Evolutionary conservation across 768 basidiomycete species (phyloP).

Genomic region (Lentinula sp.): DNA sequence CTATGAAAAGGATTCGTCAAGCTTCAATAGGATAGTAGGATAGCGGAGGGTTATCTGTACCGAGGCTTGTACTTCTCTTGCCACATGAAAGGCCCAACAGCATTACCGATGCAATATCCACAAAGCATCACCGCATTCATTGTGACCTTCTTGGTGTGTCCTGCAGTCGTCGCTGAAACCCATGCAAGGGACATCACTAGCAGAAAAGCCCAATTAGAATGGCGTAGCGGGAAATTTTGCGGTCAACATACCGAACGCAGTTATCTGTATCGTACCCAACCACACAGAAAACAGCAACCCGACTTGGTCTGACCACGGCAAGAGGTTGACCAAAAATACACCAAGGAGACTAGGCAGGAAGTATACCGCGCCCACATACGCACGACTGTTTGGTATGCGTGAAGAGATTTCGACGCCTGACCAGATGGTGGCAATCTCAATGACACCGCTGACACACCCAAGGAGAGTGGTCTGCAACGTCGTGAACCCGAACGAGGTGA

Average conservation of each 20-base stretch:
- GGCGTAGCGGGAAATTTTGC: conserved; percentile 41
- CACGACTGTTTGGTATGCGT: conserved; percentile 51
- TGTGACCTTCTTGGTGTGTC: conserved; percentile 72
- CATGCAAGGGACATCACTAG: conserved; percentile 52
- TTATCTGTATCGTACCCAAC: conserved; percentile 44
- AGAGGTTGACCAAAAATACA: conserved; percentile 51
- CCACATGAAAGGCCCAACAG: conserved; percentile 71
- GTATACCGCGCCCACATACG: conserved; percentile 53
- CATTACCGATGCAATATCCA: conserved; percentile 61
- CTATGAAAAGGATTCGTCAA: conserved; percentile 21
- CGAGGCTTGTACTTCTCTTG: conserved; percentile 59
- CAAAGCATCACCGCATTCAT: conserved; percentile 68
- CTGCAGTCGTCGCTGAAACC: conserved; percentile 60
- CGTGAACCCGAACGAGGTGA: conserved; percentile 63
- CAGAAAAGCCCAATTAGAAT: conserved; percentile 8
- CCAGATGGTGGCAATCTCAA: conserved; percentile 68
- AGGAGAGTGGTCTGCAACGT: conserved; percentile 63
- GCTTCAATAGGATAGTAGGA: too few species aligned
- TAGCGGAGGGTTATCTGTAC: conserved; percentile 41
- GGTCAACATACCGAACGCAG: conserved; percentile 38
- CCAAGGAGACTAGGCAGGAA: conserved; percentile 64
- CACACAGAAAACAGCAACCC: conserved; percentile 58
- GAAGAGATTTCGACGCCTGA: conserved; percentile 56
- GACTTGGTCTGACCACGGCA: conserved; percentile 62
- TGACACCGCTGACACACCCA: conserved; percentile 53